Conservation (phyloP, 805 yeast species). For the Metschnikowia bowlesiae region DNA sequence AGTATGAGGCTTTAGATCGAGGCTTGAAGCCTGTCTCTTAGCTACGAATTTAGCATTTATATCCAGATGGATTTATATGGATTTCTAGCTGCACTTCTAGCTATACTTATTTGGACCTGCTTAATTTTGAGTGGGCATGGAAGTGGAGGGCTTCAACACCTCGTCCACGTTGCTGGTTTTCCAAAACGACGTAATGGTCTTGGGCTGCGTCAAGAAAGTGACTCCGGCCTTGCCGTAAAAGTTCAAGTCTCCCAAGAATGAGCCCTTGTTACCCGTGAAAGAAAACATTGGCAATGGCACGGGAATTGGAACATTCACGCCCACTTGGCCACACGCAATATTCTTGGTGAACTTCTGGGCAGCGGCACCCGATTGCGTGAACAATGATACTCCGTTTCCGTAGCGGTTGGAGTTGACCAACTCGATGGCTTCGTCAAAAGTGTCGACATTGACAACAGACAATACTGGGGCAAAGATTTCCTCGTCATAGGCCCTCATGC, state of each 20-base stretch:
- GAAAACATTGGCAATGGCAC: slow-evolving; percentile 81
- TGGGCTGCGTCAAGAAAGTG: slow-evolving; percentile 66
- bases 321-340: slow-evolving; percentile 73
- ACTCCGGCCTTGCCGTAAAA: slow-evolving; percentile 77
- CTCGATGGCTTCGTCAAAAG: slow-evolving; percentile 64
- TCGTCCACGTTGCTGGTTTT: slow-evolving; percentile 47
- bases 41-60: too few relatives aligned
- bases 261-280: slow-evolving; percentile 71
- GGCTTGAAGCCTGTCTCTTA: too few relatives aligned
- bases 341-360: slow-evolving; percentile 66
- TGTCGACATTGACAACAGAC: slow-evolving; percentile 54
- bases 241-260: slow-evolving; percentile 75
- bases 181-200: slow-evolving; percentile 72
- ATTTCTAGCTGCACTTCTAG: too few relatives aligned
- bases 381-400: slow-evolving; percentile 70
- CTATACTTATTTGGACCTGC: too few relatives aligned
- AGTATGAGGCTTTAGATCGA: too few relatives aligned
- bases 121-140: slow-evolving; percentile 62
- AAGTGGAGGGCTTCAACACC: slow-evolving; percentile 50
- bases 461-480: slow-evolving; percentile 78
- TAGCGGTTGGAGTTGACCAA: slow-evolving; percentile 54
- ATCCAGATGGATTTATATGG: too few relatives aligned
- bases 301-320: slow-evolving; percentile 75
- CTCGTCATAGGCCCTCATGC: slow-evolving; percentile 68
- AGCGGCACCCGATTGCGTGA: slow-evolving; percentile 65